A percentile compares a stretch with the other conserved stretches of the same genome.
These are phyloP conservation scores for Abelmoschus esculentus DNA, from an alignment of 345 rosid species.

Conservation along the genomic window DNA sequence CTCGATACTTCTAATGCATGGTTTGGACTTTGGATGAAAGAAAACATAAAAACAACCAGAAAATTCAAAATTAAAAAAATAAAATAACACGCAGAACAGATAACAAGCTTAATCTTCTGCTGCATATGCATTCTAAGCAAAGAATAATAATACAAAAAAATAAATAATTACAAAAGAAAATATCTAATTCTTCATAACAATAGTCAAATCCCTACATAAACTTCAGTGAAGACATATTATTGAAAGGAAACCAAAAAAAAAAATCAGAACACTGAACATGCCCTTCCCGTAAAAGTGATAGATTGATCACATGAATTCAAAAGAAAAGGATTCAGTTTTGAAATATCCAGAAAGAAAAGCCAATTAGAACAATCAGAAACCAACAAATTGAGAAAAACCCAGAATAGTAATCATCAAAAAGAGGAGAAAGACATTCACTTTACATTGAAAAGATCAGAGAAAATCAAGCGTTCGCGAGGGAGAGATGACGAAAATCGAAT, in stretches of 20 bases:
- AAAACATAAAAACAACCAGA: not conserved
- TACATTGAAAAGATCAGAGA: constrained; percentile 39
- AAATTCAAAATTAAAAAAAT: not conserved
- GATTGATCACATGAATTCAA: not conserved
- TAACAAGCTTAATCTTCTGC: not conserved
- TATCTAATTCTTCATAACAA: not conserved
- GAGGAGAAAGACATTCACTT: constrained; percentile 16
- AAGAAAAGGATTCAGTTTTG: not conserved
- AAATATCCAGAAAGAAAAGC: constrained; percentile 13
- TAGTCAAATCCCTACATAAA: not conserved
- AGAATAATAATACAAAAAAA: not conserved
- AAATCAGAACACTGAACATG: not conserved
- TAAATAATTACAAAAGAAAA: not conserved
- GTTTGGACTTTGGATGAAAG: not conserved
- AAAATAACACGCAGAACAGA: not conserved
- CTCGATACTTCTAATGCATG: not conserved
- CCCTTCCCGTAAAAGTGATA: constrained; percentile 8
- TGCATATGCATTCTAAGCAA: not conserved
- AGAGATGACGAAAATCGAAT: constrained; percentile 25
- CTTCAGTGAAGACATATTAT: not conserved
- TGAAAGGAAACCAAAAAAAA: not conserved
- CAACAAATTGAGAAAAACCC: not conserved
- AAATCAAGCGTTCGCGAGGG: constrained; percentile 21
- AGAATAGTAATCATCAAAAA: not conserved
- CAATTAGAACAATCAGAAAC: constrained; percentile 4